Evolutionary conservation across 2,329 filamentous ascomycete genomes (phyloP), one percentile per base, ranked within the genome.

Genomic region (Fusarium falciforme): DNA sequence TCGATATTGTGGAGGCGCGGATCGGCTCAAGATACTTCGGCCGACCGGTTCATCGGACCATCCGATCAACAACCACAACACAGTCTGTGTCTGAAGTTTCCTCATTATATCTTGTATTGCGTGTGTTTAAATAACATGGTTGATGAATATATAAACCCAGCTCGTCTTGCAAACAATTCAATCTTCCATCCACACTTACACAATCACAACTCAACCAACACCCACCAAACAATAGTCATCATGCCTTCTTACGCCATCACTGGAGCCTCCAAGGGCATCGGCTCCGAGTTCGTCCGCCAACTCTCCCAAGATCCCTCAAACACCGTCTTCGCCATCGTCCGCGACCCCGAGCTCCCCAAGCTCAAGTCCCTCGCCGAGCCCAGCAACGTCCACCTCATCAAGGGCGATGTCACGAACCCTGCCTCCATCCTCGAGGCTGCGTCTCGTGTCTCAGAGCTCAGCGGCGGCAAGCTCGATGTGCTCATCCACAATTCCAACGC

Each of bases 221-320:
- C 35, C 29, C 20, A 36, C 42, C 42, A 27, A 57, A 6, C 27
- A 33, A 40, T n/a, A 8, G 14, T n/a, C 22, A 36, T 64, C 29
- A 75, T 73, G 71, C 66, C 71, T 66, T 75, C 71, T 4, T 73
- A 73, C 52, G 33, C 70, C 12, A 66, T 79, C 27, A 77, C 77
- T 6, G 75, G 77, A 36, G 67, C 69, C 29, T 73, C 70, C 44
- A 74, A 75, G 6, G 77, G 76, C 22, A 71, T 79, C 16, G 77
- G 77, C 16, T 70, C 76, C 5, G 75, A 61, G 31, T 76, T 76
- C 33, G 62, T 66, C 22, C 52, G 61, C n/a, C 72, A 77, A 20
- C 72, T 79, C 9, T 61, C 59, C 27, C 59, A 61, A 49, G 22
- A 47, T 11, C 20, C 40, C 6, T 61, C 59, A 44, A 61, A 61